These are phyloP conservation scores for Camptophora hylomeconis DNA, from an alignment of 2,329 filamentous ascomycete genomes.

Conservation along the genomic window DNA sequence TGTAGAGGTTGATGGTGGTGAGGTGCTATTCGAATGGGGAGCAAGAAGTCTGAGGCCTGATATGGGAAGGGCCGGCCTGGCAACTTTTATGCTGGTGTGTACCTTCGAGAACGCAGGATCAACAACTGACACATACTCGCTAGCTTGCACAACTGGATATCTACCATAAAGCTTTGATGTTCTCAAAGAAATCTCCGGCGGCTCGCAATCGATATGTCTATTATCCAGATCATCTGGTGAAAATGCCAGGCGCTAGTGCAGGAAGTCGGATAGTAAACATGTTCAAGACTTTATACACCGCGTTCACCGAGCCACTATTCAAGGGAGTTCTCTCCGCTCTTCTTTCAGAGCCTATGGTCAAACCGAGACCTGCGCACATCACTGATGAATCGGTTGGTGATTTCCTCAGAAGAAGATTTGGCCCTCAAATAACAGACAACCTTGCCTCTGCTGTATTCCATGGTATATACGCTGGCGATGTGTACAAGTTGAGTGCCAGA, in stretches of 20 bases:
- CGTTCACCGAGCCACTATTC: slow-evolving; percentile 45
- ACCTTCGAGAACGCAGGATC: not conserved
- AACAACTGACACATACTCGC: not conserved
- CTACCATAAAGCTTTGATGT: slow-evolving; percentile 42
- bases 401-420: slow-evolving; percentile 46
- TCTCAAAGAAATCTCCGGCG: slow-evolving; percentile 36
- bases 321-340: slow-evolving; percentile 29
- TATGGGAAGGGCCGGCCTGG: slow-evolving; percentile 41
- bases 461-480: slow-evolving; percentile 85
- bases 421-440: slow-evolving; percentile 51
- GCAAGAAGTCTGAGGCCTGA: slow-evolving; percentile 59
- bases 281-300: slow-evolving; percentile 19
- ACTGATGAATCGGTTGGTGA: slow-evolving; percentile 59
- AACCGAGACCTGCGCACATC: slow-evolving; percentile 21
- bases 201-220: slow-evolving; percentile 65
- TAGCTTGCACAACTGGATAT: slow-evolving; percentile 48
- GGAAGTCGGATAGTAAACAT: slow-evolving; percentile 19
- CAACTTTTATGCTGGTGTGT: slow-evolving; percentile 59
- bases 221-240: slow-evolving; percentile 71
- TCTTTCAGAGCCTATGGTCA: slow-evolving; percentile 17
- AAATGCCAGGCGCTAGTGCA: slow-evolving; percentile 37
- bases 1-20: slow-evolving; percentile 45
- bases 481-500: slow-evolving; percentile 64
- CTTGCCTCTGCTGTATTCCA: slow-evolving; percentile 64
- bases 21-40: slow-evolving; percentile 69